Evolutionary conservation across 176 grass and related monocot species (phyloP).

Genomic region (Aegilops longissima): DNA sequence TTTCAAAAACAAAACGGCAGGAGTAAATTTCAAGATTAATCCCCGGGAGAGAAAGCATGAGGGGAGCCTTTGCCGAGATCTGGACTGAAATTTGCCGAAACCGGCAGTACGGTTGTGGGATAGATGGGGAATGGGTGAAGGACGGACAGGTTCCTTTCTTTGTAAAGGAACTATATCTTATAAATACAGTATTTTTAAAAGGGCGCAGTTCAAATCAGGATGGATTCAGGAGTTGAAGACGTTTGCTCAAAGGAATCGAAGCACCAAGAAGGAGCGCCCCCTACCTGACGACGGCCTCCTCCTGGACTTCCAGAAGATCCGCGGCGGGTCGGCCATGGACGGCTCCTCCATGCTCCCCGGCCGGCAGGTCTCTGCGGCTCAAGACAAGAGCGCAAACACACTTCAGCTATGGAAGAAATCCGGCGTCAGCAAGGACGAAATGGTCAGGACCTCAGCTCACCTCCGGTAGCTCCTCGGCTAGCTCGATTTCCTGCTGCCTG

Average conservation of each 20-base stretch:
- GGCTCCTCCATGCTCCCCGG: not conserved
- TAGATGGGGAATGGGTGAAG: not conserved
- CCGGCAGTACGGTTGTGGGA: not conserved
- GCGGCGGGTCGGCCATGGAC: constrained; percentile 60
- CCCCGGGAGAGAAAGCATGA: not conserved
- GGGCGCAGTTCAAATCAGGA: not conserved
- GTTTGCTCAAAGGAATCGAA: not conserved
- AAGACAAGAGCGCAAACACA: not conserved
- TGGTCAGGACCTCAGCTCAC: not conserved
- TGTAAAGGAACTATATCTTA: not conserved
- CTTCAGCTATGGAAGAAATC: not conserved
- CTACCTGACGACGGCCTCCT: constrained; percentile 77
- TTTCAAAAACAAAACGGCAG: not conserved
- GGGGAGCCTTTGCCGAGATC: not conserved
- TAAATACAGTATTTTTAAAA: not conserved
- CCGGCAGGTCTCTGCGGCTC: not conserved
- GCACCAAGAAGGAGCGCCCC: not conserved
- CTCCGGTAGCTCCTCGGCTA: not conserved
- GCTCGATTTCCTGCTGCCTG: not conserved
- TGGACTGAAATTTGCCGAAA: not conserved
- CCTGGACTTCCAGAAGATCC: constrained; percentile 85
- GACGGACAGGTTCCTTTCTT: not conserved
- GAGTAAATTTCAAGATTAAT: not conserved
- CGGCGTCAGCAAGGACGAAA: not conserved
- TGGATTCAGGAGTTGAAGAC: not conserved